Evolutionary conservation across 345 rosid genomes (phyloP).

Genomic region (Brassica incana): DNA sequence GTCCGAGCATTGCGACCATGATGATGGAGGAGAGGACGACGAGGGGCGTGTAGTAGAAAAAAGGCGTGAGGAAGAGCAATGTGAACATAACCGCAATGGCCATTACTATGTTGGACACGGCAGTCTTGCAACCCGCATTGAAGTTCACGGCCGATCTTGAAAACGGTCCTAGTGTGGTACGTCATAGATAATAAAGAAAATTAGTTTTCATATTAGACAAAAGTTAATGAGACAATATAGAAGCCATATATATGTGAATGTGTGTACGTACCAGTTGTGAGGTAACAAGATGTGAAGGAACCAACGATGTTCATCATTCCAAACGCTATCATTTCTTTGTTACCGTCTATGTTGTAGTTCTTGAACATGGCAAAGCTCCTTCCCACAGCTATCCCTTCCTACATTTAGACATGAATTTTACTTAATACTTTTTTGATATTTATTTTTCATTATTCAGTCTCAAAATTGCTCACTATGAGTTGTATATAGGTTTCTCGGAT

Average conservation of each 20-base stretch:
- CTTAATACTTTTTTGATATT: neutral
- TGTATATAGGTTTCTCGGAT: neutral
- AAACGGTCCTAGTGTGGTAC: constrained; percentile 62
- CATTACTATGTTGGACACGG: constrained; percentile 91
- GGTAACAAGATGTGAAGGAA: constrained; percentile 88
- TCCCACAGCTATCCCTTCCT: constrained; percentile 98
- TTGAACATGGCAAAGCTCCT: constrained; percentile 92
- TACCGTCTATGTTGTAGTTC: constrained; percentile 87
- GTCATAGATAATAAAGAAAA: neutral
- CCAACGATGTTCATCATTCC: constrained; percentile 95
- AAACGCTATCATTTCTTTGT: constrained; percentile 96
- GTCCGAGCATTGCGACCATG: constrained; percentile 85
- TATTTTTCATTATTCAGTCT: neutral
- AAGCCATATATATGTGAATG: constrained; percentile 3
- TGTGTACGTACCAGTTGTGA: constrained; percentile 60
- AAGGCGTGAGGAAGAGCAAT: constrained; percentile 72
- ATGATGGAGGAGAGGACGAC: constrained; percentile 90
- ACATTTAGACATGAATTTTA: constrained; percentile 7
- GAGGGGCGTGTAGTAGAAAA: constrained; percentile 91
- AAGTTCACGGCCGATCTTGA: constrained; percentile 91
- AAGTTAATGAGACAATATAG: neutral
- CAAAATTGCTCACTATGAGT: neutral
- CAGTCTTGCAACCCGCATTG: constrained; percentile 90
- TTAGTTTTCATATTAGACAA: neutral
- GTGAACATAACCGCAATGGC: constrained; percentile 86